A percentile compares a stretch with the other conserved stretches of the same genome.
Evolutionary conservation across 805 yeast species (phyloP).

Genomic region (Starmerella bacillaris): DNA sequence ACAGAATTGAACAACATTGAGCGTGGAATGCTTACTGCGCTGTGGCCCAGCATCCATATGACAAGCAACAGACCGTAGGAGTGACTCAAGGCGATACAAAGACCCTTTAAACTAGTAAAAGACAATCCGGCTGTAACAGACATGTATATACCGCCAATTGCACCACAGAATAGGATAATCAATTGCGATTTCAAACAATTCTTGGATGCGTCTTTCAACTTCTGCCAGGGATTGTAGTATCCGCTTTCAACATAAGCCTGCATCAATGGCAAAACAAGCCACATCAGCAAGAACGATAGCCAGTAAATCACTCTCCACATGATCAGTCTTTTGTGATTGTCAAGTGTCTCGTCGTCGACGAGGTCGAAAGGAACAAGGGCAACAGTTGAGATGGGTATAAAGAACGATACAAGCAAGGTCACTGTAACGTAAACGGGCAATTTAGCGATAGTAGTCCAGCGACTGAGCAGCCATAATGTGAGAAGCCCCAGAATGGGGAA

Average conservation of each 20-base stretch:
- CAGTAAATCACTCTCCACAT: constrained; percentile 66
- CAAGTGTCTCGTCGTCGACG: constrained; percentile 32
- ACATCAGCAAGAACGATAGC: constrained; percentile 62
- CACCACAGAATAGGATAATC: constrained; percentile 34
- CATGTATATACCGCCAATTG: constrained; percentile 42
- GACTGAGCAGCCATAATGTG: constrained; percentile 11
- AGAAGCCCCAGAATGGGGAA: constrained; percentile 13
- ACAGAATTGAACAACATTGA: constrained; percentile 25
- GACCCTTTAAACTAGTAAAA: constrained; percentile 39
- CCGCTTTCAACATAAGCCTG: constrained; percentile 64
- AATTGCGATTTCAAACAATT: constrained; percentile 44
- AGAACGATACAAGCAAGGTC: constrained; percentile 29
- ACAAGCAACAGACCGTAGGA: constrained; percentile 58
- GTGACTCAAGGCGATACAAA: constrained; percentile 60
- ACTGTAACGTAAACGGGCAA: constrained; percentile 14
- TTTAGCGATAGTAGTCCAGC: constrained; percentile 12
- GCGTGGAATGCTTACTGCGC: constrained; percentile 51
- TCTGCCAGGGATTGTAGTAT: constrained; percentile 30
- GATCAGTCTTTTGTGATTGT: constrained; percentile 31
- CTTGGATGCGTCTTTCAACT: constrained; percentile 39
- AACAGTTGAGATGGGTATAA: constrained; percentile 57
- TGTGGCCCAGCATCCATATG: constrained; percentile 73
- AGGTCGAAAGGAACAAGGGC: constrained; percentile 61
- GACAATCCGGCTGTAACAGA: constrained; percentile 37
- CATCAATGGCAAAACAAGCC: constrained; percentile 54